Conservation (phyloP, 805 yeast species). For the Dipodascus albidus region DNA sequence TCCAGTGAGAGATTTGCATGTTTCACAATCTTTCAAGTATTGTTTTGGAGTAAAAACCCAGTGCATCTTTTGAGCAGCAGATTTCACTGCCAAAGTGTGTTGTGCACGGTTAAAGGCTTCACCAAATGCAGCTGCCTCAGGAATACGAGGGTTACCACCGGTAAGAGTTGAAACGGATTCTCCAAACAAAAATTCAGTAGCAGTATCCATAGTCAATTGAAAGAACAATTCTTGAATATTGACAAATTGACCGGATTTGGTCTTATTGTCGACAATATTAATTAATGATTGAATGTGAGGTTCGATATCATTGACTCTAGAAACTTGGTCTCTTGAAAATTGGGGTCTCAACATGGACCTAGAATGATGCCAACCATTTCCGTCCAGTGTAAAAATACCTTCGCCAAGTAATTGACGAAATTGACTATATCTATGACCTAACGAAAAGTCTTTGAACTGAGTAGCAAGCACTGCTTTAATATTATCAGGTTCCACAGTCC, state of each 20-base stretch:
- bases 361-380: slow-evolving; percentile 28
- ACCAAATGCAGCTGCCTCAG: slow-evolving; percentile 17
- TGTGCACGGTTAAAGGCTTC: slow-evolving; percentile 15
- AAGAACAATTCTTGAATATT: slow-evolving; percentile 15
- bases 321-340: slow-evolving; percentile 24
- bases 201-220: slow-evolving; percentile 20
- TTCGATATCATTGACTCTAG: slow-evolving; percentile 18
- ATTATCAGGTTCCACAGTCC: slow-evolving; percentile 21
- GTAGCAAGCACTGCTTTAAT: slow-evolving; percentile 22
- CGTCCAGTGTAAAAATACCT: slow-evolving; percentile 28
- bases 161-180: slow-evolving; percentile 12
- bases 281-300: slow-evolving; percentile 20
- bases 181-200: slow-evolving; percentile 22
- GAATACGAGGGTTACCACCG: slow-evolving; percentile 3
- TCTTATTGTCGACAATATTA: neutral
- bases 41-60: slow-evolving; percentile 14
- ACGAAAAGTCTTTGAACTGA: slow-evolving; percentile 21
- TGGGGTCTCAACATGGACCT: slow-evolving; percentile 28
- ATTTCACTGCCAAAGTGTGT: slow-evolving; percentile 9
- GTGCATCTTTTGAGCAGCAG: slow-evolving; percentile 11
- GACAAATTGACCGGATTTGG: slow-evolving; percentile 7
- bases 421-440: slow-evolving; percentile 20
- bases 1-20: slow-evolving; percentile 27
- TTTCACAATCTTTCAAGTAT: slow-evolving; percentile 24
- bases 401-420: slow-evolving; percentile 24